Base-by-base conservation (phyloP, 192 early-diverging fungal genomes). In the Coemansia sp. region DNA sequence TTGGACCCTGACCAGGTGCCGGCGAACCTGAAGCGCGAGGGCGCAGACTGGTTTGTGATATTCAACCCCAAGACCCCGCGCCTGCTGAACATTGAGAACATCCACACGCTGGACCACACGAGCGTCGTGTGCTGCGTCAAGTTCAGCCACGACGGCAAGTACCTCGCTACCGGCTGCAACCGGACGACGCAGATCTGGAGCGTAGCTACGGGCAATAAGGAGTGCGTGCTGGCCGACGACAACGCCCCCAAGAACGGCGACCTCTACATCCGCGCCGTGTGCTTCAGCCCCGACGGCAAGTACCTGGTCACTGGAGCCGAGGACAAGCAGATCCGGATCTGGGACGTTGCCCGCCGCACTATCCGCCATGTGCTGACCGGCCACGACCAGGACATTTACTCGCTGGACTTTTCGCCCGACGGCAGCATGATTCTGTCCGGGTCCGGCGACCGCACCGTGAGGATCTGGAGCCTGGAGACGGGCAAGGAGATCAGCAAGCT, bases 51-150 rank as follows among this genome's bases (percentile, higher is more conserved):
- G 94, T 89, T 92, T 80, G 94, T 91, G 27, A 86, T 97, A 27
- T 90, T 88, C 70, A 91, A 91, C 67, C 88, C 87, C 3, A 90
- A 90, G 73, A 71, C 84, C 14, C 77, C 87, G 32, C 86, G 90
- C 29, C 68, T 72, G 61, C 79, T 90, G 27, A 85, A 88, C 63
- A 89, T 91, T 12, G 89, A 90, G 55, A 70, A 90, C 48, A 74
- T 91, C 37, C 85, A 87, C 61, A 77, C 84, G 64, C 74, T 90
- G 55, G 85, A 88, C 48, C 90, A 93, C 74, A 74, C 61, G 63
- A 94, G 93, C 72, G 97, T 99, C 17, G 97, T 99, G 7, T 99
- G 97, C 82, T 99, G 95, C 75, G 94, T 98, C 48, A 93, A 93
- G 64, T 99, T 99, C 69, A 96, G 94, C 63, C 86, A 89, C 17